Percentiles rank a stretch among this genome's conserved stretches.
Evolutionary conservation across 768 basidiomycete genomes (phyloP).

Genomic region (Sarcomyxa edulis): DNA sequence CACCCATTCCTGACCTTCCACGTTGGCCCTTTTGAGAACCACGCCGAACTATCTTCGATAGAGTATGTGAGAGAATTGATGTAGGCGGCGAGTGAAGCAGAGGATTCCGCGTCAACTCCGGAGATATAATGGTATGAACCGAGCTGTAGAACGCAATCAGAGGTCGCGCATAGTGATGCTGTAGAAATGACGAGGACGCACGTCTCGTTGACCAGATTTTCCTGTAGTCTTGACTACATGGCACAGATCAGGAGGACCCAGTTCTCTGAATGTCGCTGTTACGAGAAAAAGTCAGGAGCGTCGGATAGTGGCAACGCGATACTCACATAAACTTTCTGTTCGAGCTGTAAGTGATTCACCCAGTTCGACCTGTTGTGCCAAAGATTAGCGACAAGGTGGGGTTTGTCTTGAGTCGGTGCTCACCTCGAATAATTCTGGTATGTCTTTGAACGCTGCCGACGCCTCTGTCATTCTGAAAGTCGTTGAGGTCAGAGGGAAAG

Average conservation of each 20-base stretch:
- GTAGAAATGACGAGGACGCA: constrained; percentile 35
- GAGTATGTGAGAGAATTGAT: constrained; percentile 97
- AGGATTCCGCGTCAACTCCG: constrained; percentile 98
- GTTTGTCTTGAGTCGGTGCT: no score
- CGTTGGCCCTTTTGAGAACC: constrained; percentile 80
- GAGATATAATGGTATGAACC: constrained; percentile 98
- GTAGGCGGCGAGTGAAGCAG: constrained; percentile 95
- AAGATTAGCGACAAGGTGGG: background rate
- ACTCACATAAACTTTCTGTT: constrained; percentile 87
- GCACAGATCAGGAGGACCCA: constrained; percentile 95
- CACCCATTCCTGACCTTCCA: constrained; percentile 95
- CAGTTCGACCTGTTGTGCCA: constrained; percentile 64
- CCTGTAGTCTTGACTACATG: constrained; percentile 94
- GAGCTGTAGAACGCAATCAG: constrained; percentile 40
- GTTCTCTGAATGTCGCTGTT: constrained; percentile 89
- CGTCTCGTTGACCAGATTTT: constrained; percentile 79
- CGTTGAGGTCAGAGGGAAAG: no score
- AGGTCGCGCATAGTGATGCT: no score
- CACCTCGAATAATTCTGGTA: constrained; percentile 97
- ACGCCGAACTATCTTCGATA: constrained; percentile 85
- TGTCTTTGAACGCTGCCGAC: constrained; percentile 76
- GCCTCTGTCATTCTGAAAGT: constrained; percentile 57
- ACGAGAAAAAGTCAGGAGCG: constrained; percentile 13
- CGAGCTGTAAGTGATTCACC: constrained; percentile 86
- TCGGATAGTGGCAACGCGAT: constrained; percentile 10